Percentiles rank a stretch among this genome's conserved stretches.
Evolutionary conservation across 1,139 yeast species (phyloP).

Genomic region (Scheffersomyces titani): DNA sequence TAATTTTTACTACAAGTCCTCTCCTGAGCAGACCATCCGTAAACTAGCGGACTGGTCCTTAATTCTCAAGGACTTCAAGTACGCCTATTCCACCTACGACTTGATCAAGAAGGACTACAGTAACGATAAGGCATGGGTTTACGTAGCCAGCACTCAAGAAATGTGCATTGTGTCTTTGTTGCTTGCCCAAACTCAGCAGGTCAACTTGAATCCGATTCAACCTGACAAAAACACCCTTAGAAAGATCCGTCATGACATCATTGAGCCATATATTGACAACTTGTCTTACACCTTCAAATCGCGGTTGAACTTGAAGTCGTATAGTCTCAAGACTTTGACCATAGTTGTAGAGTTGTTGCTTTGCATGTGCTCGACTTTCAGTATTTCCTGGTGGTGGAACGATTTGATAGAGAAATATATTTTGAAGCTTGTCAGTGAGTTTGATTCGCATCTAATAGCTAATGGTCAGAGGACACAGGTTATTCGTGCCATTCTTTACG

Average conservation of each 20-base stretch:
- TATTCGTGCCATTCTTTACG: slow-evolving; percentile 43
- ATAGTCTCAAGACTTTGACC: slow-evolving; percentile 50
- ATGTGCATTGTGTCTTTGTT: slow-evolving; percentile 77
- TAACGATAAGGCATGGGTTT: slow-evolving; percentile 79
- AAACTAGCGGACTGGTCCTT: slow-evolving; percentile 92
- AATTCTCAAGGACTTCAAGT: slow-evolving; percentile 83
- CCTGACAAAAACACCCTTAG: slow-evolving; percentile 56
- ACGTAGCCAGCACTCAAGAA: slow-evolving; percentile 84
- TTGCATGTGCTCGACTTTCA: slow-evolving; percentile 41
- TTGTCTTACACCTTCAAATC: slow-evolving; percentile 54
- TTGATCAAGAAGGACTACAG: slow-evolving; percentile 75
- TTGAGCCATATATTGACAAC: slow-evolving; percentile 69
- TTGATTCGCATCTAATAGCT: slow-evolving; percentile 37
- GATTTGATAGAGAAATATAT: slow-evolving; percentile 49
- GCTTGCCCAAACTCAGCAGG: slow-evolving; percentile 59
- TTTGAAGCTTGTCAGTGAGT: slow-evolving; percentile 40
- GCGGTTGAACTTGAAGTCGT: slow-evolving; percentile 62
- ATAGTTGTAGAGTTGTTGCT: slow-evolving; percentile 55
- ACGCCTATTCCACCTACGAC: slow-evolving; percentile 84
- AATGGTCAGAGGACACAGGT: slow-evolving; percentile 36
- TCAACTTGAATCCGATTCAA: slow-evolving; percentile 14
- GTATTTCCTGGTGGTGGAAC: slow-evolving; percentile 50
- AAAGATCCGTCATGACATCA: slow-evolving; percentile 59
- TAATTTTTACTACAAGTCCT: slow-evolving; percentile 56
- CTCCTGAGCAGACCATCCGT: slow-evolving; percentile 76